A percentile compares a stretch with the other conserved stretches of the same genome.
These are phyloP conservation scores for Talaromyces borbonicus DNA, from an alignment of 495 filamentous ascomycete species.

Conservation along the genomic window DNA sequence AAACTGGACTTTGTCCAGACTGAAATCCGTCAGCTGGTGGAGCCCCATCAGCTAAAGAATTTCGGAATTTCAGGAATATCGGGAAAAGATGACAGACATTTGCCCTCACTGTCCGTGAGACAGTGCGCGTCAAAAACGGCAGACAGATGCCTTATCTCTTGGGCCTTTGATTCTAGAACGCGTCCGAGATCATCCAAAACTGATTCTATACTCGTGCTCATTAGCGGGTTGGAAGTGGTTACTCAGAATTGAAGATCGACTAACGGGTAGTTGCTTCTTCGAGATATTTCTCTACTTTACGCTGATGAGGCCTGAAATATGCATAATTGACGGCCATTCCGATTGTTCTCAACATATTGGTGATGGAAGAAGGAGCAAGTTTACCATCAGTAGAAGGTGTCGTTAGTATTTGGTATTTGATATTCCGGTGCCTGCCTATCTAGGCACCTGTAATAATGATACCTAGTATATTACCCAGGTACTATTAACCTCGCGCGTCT, in stretches of 20 bases:
- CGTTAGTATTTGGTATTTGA: too few relatives aligned
- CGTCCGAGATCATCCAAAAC: background rate
- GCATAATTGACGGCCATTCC: background rate
- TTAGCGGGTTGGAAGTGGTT: background rate
- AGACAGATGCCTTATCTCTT: background rate
- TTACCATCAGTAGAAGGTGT: too few relatives aligned
- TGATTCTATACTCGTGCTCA: background rate
- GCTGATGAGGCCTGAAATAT: background rate
- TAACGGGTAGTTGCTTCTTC: background rate
- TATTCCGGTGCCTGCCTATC: too few relatives aligned
- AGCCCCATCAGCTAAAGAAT: background rate
- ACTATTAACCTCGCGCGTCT: too few relatives aligned
- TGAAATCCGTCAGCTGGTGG: background rate
- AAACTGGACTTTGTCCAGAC: background rate
- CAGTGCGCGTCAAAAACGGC: background rate
- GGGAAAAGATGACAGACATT: background rate
- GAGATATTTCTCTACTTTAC: constrained; percentile 2
- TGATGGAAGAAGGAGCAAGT: too few relatives aligned
- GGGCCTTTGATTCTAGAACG: background rate
- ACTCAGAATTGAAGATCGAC: background rate
- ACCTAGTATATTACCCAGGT: too few relatives aligned
- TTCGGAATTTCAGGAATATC: too few relatives aligned
- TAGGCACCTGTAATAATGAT: too few relatives aligned
- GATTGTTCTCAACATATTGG: background rate
- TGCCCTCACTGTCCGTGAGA: background rate